These are phyloP conservation scores for Geranomyces michiganensis DNA, from an alignment of 192 early-diverging fungal species.

Conservation along the genomic window DNA sequence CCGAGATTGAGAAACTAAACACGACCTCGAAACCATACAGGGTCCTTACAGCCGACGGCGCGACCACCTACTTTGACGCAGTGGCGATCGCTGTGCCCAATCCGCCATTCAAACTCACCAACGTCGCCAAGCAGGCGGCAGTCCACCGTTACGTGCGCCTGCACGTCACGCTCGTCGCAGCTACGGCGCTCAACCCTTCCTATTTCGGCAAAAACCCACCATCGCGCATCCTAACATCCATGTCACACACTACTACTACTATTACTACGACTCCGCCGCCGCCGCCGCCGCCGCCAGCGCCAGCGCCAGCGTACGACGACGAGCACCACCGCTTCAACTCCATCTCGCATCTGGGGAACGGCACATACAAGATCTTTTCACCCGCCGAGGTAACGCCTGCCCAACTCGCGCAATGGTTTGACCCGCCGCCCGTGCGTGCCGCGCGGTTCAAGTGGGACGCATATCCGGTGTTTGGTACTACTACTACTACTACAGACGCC, in stretches of 20 bases:
- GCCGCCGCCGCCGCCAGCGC: too few species aligned
- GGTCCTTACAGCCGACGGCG: constrained; percentile 1
- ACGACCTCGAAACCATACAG: background rate
- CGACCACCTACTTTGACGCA: constrained; percentile 10
- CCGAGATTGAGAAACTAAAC: background rate
- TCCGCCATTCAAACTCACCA: background rate
- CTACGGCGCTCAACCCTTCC: background rate
- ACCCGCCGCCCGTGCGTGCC: background rate
- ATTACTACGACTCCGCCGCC: too few species aligned
- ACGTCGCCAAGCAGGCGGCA: background rate
- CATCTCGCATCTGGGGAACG: constrained; percentile 2
- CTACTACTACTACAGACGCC: background rate
- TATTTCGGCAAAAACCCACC: constrained; percentile 12
- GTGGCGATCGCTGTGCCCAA: constrained; percentile 23
- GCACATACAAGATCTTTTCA: constrained; percentile 29
- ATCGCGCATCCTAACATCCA: background rate
- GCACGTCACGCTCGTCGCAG: constrained; percentile 27
- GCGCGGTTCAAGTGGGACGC: constrained; percentile 22
- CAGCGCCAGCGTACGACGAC: background rate
- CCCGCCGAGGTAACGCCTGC: background rate
- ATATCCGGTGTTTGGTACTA: constrained; percentile 1
- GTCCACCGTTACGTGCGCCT: constrained; percentile 18
- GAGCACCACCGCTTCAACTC: constrained; percentile 17
- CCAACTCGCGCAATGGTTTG: constrained; percentile 7
- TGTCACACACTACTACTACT: too few species aligned